These are phyloP conservation scores for Echinochloa phyllopogon DNA, from an alignment of 176 grass and related monocot species.

Conservation along the genomic window DNA sequence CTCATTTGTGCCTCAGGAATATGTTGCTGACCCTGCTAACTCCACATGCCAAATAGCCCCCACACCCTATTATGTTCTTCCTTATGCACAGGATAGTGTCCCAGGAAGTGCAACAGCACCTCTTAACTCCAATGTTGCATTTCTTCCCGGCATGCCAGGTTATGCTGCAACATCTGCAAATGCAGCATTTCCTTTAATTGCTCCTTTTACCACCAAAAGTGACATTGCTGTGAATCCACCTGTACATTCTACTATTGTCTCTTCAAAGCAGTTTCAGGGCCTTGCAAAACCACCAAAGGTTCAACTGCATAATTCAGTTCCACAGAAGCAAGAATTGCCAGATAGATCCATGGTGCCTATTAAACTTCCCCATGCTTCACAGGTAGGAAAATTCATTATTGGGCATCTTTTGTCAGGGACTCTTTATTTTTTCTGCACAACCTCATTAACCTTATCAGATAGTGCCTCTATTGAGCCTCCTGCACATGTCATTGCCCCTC, in stretches of 20 bases:
- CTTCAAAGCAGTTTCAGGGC: slow-evolving; percentile 63
- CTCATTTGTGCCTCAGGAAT: slow-evolving; percentile 50
- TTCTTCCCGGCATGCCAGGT: slow-evolving; percentile 40
- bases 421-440: neutral
- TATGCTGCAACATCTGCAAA: slow-evolving; percentile 47
- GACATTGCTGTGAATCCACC: slow-evolving; percentile 38
- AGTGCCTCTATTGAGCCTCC: neutral
- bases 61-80: slow-evolving; percentile 59
- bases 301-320: slow-evolving; percentile 46
- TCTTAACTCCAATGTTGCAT: slow-evolving; percentile 42
- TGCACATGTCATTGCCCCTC: neutral
- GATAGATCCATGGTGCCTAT: slow-evolving; percentile 34
- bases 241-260: slow-evolving; percentile 49
- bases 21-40: slow-evolving; percentile 56
- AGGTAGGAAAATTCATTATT: slow-evolving; percentile 50
- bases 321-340: slow-evolving; percentile 52
- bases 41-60: slow-evolving; percentile 58
- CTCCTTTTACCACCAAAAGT: slow-evolving; percentile 42
- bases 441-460: neutral
- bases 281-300: slow-evolving; percentile 44
- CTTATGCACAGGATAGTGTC: slow-evolving; percentile 54
- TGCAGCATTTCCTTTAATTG: slow-evolving; percentile 37
- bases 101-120: slow-evolving; percentile 30
- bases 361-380: slow-evolving; percentile 44
- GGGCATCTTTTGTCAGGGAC: neutral